A percentile compares a stretch with the other conserved stretches of the same genome.
These are phyloP conservation scores for Wickerhamomyces strasburgensis DNA, from an alignment of 805 yeast genomes.

Conservation along the genomic window DNA sequence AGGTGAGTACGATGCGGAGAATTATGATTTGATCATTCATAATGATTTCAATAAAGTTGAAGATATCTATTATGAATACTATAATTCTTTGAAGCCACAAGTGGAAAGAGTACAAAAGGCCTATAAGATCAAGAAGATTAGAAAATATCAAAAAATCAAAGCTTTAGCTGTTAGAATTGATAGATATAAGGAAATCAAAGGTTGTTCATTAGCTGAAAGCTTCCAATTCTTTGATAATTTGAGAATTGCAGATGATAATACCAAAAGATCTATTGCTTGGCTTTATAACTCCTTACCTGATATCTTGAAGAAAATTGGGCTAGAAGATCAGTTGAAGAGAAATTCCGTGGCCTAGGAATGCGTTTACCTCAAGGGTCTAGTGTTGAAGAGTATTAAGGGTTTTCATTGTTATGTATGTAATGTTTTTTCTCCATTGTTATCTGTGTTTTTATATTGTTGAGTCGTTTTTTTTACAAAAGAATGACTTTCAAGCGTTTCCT, in stretches of 20 bases:
- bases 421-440: background rate
- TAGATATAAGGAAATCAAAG: conserved; percentile 26
- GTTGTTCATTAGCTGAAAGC: conserved; percentile 25
- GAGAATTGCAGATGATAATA: conserved; percentile 26
- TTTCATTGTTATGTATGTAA: too few species aligned
- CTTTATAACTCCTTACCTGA: conserved; percentile 31
- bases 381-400: too few species aligned
- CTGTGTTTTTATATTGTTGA: background rate
- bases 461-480: too few species aligned
- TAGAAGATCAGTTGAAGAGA: conserved; percentile 26
- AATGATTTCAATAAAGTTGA: conserved; percentile 29
- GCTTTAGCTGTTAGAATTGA: conserved; percentile 33
- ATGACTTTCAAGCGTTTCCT: too few species aligned
- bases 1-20: conserved; percentile 25
- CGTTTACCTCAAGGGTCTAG: too few species aligned
- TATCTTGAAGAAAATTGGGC: conserved; percentile 24
- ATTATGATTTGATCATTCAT: conserved; percentile 27
- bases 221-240: conserved; percentile 28
- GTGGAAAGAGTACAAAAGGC: conserved; percentile 31
- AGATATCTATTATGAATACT: conserved; percentile 30
- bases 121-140: conserved; percentile 31
- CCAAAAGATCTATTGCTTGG: conserved; percentile 32
- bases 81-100: conserved; percentile 28
- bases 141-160: conserved; percentile 34
- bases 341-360: conserved; percentile 7